phyloP scores from a whole-genome alignment of 768 basidiomycete species.

The Amanita exitialis region DNA sequence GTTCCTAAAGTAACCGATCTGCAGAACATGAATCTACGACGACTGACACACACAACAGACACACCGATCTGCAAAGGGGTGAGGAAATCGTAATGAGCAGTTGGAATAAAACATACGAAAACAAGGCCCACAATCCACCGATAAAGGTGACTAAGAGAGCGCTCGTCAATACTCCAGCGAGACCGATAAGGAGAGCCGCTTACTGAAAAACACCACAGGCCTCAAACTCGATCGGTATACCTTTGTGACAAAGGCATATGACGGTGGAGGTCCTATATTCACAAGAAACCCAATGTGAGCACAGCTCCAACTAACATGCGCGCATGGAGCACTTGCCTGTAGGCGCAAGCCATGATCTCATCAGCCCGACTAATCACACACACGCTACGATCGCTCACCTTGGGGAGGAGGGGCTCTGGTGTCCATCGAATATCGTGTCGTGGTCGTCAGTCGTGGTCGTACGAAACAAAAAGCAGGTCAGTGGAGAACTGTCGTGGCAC shows the following conservation, averaged over 20 bases:
- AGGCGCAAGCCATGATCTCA: not conserved
- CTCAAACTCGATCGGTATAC: slow-evolving; percentile 49
- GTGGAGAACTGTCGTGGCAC: not conserved
- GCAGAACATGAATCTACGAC: not conserved
- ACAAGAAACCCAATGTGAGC: not conserved
- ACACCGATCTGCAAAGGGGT: slow-evolving; percentile 20
- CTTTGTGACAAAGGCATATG: slow-evolving; percentile 49
- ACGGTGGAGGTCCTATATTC: slow-evolving; percentile 36
- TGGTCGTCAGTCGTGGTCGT: not conserved
- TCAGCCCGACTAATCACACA: slow-evolving; percentile 5
- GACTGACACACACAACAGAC: slow-evolving; percentile 8
- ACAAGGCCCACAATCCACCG: slow-evolving; percentile 48
- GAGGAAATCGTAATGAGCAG: not conserved
- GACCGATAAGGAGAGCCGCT: slow-evolving; percentile 8
- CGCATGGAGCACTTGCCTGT: slow-evolving; percentile 12
- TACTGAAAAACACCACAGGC: slow-evolving; percentile 44
- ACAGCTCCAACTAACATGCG: not conserved
- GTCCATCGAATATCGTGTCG: slow-evolving; percentile 17
- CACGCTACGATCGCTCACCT: slow-evolving; percentile 18
- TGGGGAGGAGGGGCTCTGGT: slow-evolving; percentile 29
- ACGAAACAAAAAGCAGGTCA: not conserved
- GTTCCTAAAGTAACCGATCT: slow-evolving; percentile 59
- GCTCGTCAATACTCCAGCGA: not conserved
- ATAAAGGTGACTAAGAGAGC: slow-evolving; percentile 28
- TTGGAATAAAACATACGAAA: slow-evolving; percentile 40